Conservation (phyloP, 1,139 yeast genomes). For the Lodderomyces margitis region DNA sequence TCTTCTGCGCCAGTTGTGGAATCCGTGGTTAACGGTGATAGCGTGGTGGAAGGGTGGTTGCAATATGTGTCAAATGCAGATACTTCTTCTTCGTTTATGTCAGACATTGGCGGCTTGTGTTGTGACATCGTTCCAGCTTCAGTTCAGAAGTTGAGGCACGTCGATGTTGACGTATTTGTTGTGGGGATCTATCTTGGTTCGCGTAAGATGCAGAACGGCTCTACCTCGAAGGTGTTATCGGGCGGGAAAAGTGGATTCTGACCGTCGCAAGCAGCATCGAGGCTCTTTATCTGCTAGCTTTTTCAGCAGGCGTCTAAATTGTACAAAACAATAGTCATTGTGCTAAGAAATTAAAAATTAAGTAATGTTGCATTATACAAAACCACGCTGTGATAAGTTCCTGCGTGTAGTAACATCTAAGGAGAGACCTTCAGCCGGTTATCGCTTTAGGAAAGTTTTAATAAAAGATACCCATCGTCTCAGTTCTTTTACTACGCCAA, state of each 20-base stretch:
- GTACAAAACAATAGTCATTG: not conserved
- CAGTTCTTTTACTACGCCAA: not conserved
- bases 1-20: not conserved
- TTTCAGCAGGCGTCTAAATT: not conserved
- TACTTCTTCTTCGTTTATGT: not conserved
- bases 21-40: not conserved
- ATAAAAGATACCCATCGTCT: not conserved
- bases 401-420: too few species aligned
- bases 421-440: too few species aligned
- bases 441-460: too few species aligned
- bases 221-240: too few species aligned
- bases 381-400: too few species aligned
- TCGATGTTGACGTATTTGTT: too few species aligned
- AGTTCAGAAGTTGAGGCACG: too few species aligned
- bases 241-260: too few species aligned
- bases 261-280: too few species aligned
- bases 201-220: too few species aligned
- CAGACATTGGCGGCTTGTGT: not conserved
- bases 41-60: not conserved
- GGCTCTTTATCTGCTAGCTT: not conserved
- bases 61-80: not conserved
- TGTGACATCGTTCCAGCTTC: not conserved
- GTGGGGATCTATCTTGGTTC: too few species aligned
- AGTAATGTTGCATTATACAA: slow-evolving; percentile 4
- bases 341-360: not conserved